Evolutionary conservation across 805 yeast genomes (phyloP).

Genomic region (Metschnikowia sp.): DNA sequence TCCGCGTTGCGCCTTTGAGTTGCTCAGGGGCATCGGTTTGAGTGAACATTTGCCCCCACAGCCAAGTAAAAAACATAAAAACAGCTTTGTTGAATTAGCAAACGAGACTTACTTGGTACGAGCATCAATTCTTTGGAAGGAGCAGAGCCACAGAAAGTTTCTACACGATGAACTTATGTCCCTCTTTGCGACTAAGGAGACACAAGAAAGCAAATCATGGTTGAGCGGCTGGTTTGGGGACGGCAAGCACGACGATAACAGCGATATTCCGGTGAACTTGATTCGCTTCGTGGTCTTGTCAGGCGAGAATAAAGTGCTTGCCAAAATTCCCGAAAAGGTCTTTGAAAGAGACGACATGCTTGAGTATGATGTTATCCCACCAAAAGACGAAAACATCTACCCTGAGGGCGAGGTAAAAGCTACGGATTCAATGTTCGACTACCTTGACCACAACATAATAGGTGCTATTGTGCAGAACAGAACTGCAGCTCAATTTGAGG

Average conservation of each 20-base stretch:
- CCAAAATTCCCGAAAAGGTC: conserved; percentile 56
- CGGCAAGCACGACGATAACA: conserved; percentile 1
- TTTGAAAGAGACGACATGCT: conserved; percentile 61
- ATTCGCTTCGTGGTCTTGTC: conserved; percentile 67
- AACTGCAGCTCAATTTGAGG: conserved; percentile 23
- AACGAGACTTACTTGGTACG: conserved; percentile 60
- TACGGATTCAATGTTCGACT: conserved; percentile 36
- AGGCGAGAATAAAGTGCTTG: conserved; percentile 69
- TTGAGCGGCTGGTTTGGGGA: conserved; percentile 12
- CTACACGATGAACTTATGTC: conserved; percentile 40
- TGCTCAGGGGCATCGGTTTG: conserved; percentile 49
- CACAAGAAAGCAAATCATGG: conserved; percentile 7
- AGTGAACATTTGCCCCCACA: conserved; percentile 3
- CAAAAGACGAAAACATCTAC: conserved; percentile 34
- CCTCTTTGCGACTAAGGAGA: conserved; percentile 12
- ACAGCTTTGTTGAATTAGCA: conserved; percentile 35
- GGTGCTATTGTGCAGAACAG: conserved; percentile 40
- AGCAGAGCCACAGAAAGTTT: conserved; percentile 43
- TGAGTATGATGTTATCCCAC: conserved; percentile 75
- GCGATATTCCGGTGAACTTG: conserved; percentile 56
- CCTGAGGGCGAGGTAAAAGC: conserved; percentile 14
- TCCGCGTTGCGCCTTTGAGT: conserved; percentile 53
- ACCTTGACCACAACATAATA: conserved; percentile 46
- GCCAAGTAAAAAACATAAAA: conserved; percentile 15
- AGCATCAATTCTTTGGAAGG: conserved; percentile 54